These are phyloP conservation scores for Gossypium raimondii DNA, from an alignment of 345 rosid genomes.

Conservation along the genomic window DNA sequence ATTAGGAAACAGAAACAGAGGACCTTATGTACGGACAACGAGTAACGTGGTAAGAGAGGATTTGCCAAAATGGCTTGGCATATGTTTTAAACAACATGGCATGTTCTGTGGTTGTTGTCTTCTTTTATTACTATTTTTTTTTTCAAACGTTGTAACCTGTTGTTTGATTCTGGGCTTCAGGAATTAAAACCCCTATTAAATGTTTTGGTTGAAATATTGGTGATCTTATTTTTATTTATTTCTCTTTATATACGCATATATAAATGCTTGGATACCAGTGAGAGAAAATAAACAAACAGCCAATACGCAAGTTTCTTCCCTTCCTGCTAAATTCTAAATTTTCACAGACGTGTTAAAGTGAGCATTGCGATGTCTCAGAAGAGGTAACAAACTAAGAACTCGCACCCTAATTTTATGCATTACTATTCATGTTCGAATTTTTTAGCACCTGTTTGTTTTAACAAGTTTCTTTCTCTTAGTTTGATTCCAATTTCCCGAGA, in stretches of 20 bases:
- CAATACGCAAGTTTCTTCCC: not conserved
- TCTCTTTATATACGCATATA: not conserved
- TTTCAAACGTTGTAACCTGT: not conserved
- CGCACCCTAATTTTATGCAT: not conserved
- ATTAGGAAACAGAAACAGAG: not conserved
- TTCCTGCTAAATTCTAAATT: not conserved
- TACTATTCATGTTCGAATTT: not conserved
- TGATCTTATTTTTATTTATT: not conserved
- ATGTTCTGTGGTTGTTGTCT: not conserved
- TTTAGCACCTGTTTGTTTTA: not conserved
- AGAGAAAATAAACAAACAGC: not conserved
- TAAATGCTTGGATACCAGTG: not conserved
- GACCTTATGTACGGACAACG: too few species aligned
- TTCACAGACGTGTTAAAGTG: not conserved
- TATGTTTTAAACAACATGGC: not conserved
- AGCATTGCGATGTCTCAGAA: slow-evolving; percentile 11
- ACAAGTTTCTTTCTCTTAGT: not conserved
- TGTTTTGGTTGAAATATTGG: not conserved
- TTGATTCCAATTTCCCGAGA: not conserved
- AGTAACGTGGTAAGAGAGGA: not conserved
- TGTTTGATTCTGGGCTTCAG: not conserved
- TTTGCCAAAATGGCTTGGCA: not conserved
- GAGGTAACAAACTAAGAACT: not conserved
- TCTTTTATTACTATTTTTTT: too few species aligned
- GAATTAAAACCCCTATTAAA: not conserved